Percentiles rank a stretch among this genome's conserved stretches.
phyloP scores from a whole-genome alignment of 768 basidiomycete species.

The Cyclocybe cylindracea region DNA sequence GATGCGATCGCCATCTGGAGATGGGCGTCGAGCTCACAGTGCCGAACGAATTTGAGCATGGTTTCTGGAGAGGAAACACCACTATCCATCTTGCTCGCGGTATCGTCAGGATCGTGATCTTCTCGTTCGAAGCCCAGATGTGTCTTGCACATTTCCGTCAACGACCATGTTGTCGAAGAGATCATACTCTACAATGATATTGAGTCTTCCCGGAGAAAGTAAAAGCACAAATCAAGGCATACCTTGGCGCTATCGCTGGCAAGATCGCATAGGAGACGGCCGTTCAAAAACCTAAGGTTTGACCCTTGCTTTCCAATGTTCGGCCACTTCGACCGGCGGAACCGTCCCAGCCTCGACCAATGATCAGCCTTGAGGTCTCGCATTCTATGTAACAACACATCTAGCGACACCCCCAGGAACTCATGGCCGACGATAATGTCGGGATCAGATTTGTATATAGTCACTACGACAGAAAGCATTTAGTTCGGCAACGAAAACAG shows the following conservation, averaged over 20 bases:
- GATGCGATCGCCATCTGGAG: conserved; percentile 96
- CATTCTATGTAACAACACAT: conserved; percentile 90
- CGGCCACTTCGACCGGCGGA: conserved; percentile 84
- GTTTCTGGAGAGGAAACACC: conserved; percentile 73
- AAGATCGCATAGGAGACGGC: conserved; percentile 88
- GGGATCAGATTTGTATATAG: conserved; percentile 85
- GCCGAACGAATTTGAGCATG: conserved; percentile 85
- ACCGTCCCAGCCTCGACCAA: conserved; percentile 92
- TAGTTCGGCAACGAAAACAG: neutral
- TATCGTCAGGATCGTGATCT: conserved; percentile 96
- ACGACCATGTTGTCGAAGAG: conserved; percentile 94
- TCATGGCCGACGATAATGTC: conserved; percentile 96
- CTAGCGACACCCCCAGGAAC: conserved; percentile 86
- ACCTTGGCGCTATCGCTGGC: conserved; percentile 95
- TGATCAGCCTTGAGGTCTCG: conserved; percentile 87
- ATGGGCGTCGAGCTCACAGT: conserved; percentile 95
- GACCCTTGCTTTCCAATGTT: conserved; percentile 78
- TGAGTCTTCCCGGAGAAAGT: neutral
- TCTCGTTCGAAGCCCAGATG: conserved; percentile 85
- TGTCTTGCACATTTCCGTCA: conserved; percentile 95
- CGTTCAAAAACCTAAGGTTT: conserved; percentile 81
- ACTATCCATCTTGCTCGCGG: conserved; percentile 86
- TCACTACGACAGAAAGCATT: conserved; percentile 39
- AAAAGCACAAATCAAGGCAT: conserved; percentile 11
- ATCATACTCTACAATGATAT: conserved; percentile 78